These are phyloP conservation scores for Hemisphaericaspora subhashii DNA, from an alignment of 1,139 yeast species.

Conservation along the genomic window DNA sequence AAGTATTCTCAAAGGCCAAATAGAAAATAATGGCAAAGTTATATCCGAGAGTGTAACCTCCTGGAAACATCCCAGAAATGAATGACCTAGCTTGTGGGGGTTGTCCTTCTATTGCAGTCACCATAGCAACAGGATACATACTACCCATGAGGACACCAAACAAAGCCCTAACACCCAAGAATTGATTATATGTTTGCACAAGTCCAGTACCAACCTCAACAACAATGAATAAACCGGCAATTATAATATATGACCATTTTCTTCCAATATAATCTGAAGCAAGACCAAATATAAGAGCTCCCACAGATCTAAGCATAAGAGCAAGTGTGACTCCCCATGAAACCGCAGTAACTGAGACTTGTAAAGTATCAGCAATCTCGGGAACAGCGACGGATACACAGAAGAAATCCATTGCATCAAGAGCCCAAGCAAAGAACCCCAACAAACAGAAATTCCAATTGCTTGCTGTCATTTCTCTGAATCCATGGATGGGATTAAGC, in stretches of 20 bases:
- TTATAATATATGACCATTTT: constrained; percentile 64
- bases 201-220: constrained; percentile 76
- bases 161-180: constrained; percentile 56
- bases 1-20: constrained; percentile 60
- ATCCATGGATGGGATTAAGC: constrained; percentile 35
- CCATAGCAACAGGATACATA: constrained; percentile 31
- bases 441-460: constrained; percentile 60
- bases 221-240: constrained; percentile 52
- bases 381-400: constrained; percentile 63
- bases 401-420: constrained; percentile 81
- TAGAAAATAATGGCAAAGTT: constrained; percentile 37
- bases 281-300: constrained; percentile 72
- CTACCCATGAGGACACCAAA: constrained; percentile 46
- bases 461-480: constrained; percentile 26
- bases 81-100: constrained; percentile 36
- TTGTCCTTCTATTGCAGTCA: constrained; percentile 37
- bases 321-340: constrained; percentile 84
- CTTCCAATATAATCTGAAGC: constrained; percentile 70
- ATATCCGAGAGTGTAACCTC: constrained; percentile 42
- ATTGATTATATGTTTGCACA: constrained; percentile 60
- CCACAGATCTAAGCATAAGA: constrained; percentile 76
- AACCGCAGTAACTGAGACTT: constrained; percentile 50
- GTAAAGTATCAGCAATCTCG: constrained; percentile 53
- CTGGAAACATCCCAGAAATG: constrained; percentile 38
- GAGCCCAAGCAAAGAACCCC: constrained; percentile 73